A percentile compares a stretch with the other conserved stretches of the same genome.
Conservation (phyloP, 2,329 filamentous ascomycete genomes). For the Penicillium aurantiogriseum region DNA sequence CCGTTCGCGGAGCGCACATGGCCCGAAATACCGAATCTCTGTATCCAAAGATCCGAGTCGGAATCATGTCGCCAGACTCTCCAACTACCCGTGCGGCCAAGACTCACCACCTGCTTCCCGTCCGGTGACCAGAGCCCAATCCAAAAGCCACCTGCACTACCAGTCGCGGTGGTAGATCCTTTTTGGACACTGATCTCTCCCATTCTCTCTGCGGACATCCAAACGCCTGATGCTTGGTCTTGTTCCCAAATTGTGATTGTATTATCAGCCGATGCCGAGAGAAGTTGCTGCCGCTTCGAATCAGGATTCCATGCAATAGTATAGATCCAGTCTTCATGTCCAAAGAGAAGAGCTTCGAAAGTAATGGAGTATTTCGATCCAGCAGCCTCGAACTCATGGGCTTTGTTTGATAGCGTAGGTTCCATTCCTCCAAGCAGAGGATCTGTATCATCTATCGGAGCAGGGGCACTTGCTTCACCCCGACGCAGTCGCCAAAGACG, state of each 20-base stretch:
- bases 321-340: constrained; percentile 98
- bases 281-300: constrained; percentile 62
- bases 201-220: constrained; percentile 80
- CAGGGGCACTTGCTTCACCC: constrained; percentile 61
- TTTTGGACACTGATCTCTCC: constrained; percentile 95
- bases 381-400: constrained; percentile 67
- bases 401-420: constrained; percentile 83
- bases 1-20: constrained; percentile 80
- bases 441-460: constrained; percentile 38
- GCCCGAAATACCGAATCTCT: constrained; percentile 74
- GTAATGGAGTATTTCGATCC: constrained; percentile 72
- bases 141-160: constrained; percentile 96
- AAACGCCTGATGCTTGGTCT: constrained; percentile 79
- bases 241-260: constrained; percentile 91
- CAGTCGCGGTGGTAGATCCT: constrained; percentile 92
- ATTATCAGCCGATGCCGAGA: constrained; percentile 93
- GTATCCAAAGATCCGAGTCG: constrained; percentile 68
- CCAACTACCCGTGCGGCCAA: constrained; percentile 93
- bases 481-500: constrained; percentile 84
- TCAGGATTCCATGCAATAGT: constrained; percentile 71
- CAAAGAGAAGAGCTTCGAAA: constrained; percentile 89
- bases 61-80: constrained; percentile 71
- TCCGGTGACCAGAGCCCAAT: constrained; percentile 86
- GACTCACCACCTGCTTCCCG: constrained; percentile 70
- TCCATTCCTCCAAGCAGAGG: constrained; percentile 48